phyloP scores from a whole-genome alignment of 352 stramenopile genomes.

The Phytophthora hibernalis region DNA sequence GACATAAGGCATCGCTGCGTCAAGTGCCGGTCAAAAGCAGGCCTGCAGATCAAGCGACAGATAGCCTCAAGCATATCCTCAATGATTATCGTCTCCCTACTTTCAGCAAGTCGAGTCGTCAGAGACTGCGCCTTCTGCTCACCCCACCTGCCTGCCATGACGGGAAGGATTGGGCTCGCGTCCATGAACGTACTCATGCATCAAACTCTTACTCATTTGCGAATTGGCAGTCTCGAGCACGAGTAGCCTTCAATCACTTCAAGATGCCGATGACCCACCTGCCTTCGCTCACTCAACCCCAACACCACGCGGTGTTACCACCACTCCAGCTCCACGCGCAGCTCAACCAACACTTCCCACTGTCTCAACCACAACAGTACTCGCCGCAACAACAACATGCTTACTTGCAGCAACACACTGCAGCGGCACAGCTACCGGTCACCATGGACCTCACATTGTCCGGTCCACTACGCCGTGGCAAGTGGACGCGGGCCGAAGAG shows the following conservation, averaged over 20 bases:
- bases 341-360: constrained; percentile 41
- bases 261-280: constrained; percentile 45
- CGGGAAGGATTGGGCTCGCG: constrained; percentile 30
- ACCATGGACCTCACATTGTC: constrained; percentile 36
- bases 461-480: constrained; percentile 64
- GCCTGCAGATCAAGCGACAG: constrained; percentile 28
- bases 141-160: background rate
- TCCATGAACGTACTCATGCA: constrained; percentile 19
- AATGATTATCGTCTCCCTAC: constrained; percentile 28
- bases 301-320: constrained; percentile 33
- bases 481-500: constrained; percentile 77
- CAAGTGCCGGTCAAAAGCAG: constrained; percentile 36
- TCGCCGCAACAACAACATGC: constrained; percentile 15
- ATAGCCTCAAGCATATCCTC: constrained; percentile 35
- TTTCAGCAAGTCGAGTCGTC: constrained; percentile 33
- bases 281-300: constrained; percentile 26
- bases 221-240: constrained; percentile 19
- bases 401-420: constrained; percentile 9
- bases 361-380: constrained; percentile 25
- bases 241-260: constrained; percentile 9
- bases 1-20: constrained; percentile 23
- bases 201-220: constrained; percentile 34
- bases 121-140: constrained; percentile 29
- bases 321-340: constrained; percentile 31
- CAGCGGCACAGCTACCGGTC: background rate